Evolutionary conservation across 2,329 filamentous ascomycete genomes (phyloP).

Genomic region (Alternaria metachromatica): DNA sequence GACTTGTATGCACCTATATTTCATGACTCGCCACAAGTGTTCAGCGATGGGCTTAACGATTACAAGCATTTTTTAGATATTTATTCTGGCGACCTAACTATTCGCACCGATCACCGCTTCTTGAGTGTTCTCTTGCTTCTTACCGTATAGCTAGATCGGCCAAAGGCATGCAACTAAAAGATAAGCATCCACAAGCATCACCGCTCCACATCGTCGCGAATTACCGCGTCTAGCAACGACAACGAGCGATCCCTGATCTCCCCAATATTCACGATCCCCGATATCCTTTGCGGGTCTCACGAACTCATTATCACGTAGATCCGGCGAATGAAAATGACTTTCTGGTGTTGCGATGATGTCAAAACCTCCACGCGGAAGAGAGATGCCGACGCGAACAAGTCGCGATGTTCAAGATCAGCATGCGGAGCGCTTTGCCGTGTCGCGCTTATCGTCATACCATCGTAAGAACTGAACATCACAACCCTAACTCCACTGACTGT

Average conservation of each 20-base stretch:
- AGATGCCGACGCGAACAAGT: neutral
- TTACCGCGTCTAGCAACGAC: rapidly evolving
- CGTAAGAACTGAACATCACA: neutral
- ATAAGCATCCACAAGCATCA: neutral
- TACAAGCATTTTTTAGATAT: too few species aligned
- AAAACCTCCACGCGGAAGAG: neutral
- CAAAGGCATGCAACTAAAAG: rapidly evolving
- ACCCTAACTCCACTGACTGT: neutral
- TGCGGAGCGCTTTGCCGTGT: neutral
- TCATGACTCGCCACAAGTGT: too few species aligned
- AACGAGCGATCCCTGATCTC: neutral
- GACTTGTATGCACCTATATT: too few species aligned
- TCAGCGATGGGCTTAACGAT: too few species aligned
- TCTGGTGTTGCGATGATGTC: neutral
- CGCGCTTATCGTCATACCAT: neutral
- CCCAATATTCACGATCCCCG: too few species aligned
- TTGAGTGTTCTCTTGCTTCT: too few species aligned
- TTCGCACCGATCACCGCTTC: too few species aligned
- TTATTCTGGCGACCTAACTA: too few species aligned
- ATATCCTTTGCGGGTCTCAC: too few species aligned
- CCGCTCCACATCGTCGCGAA: neutral
- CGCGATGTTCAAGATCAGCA: neutral
- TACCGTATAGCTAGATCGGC: too few species aligned
- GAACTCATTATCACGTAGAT: too few species aligned
- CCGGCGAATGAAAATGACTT: neutral